Evolutionary conservation across 177 flowering plant species (phyloP).

Genomic region (Vitis hybrid): DNA sequence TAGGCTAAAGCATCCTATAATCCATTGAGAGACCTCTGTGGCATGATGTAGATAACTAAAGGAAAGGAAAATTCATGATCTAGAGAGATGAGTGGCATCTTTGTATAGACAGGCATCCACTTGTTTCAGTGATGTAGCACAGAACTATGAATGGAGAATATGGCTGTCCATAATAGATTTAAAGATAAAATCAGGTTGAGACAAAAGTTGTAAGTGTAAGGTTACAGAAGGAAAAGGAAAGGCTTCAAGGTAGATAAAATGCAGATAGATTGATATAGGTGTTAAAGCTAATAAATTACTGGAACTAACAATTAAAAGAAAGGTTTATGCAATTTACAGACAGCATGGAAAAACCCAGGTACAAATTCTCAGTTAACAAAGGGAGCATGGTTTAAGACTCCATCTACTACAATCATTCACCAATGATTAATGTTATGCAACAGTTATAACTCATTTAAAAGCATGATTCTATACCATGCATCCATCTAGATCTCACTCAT

Average conservation of each 20-base stretch:
- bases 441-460: not conserved
- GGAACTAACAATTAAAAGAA: not conserved
- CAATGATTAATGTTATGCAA: not conserved
- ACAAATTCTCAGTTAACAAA: not conserved
- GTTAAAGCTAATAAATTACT: not conserved
- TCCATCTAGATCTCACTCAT: not conserved
- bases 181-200: not conserved
- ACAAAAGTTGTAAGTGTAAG: not conserved
- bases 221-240: not conserved
- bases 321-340: not conserved
- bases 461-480: not conserved
- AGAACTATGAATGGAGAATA: too few relatives aligned
- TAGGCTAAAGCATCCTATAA: not conserved
- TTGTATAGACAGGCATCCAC: not conserved
- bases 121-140: not conserved
- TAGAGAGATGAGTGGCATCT: not conserved
- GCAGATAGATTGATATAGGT: not conserved
- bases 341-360: not conserved
- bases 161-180: too few relatives aligned
- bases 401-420: not conserved
- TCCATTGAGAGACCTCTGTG: not conserved
- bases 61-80: not conserved
- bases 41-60: not conserved
- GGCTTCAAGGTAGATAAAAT: not conserved
- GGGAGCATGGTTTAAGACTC: not conserved